These are phyloP conservation scores for Brasilioporus rufonigricans DNA, from an alignment of 768 basidiomycete species.

Conservation along the genomic window DNA sequence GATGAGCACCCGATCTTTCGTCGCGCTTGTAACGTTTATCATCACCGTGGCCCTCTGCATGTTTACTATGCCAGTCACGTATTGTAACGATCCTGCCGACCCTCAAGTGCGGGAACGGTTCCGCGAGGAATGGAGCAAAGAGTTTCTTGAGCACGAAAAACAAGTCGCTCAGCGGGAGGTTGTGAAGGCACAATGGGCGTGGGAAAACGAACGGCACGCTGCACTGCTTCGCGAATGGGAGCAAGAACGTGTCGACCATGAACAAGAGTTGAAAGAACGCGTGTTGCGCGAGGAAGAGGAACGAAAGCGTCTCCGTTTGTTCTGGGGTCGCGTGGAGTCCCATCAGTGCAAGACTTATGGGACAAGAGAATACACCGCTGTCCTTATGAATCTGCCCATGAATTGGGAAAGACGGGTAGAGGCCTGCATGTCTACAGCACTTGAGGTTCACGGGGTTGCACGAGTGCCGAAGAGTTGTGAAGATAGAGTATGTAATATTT, in stretches of 20 bases:
- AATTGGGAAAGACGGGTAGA: constrained; percentile 19
- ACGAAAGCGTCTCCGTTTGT: constrained; percentile 20
- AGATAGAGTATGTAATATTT: constrained; percentile 13
- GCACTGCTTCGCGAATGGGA: constrained; percentile 16
- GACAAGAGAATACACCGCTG: constrained; percentile 30
- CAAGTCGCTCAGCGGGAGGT: constrained; percentile 6
- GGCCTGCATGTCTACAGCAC: constrained; percentile 23
- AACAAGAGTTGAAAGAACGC: constrained; percentile 16
- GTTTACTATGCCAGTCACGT: constrained; percentile 9
- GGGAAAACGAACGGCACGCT: constrained; percentile 17
- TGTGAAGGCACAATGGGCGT: constrained; percentile 16
- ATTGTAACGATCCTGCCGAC: constrained; percentile 20
- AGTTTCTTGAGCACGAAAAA: constrained; percentile 17
- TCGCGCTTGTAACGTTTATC: neutral
- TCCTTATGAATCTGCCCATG: constrained; percentile 27
- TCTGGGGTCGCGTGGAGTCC: constrained; percentile 16
- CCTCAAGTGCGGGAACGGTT: constrained; percentile 20
- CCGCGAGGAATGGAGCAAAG: constrained; percentile 20
- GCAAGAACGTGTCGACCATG: constrained; percentile 17
- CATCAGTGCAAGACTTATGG: constrained; percentile 29
- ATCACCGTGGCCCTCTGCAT: neutral
- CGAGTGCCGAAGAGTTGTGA: constrained; percentile 22
- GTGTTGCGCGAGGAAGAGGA: constrained; percentile 19
- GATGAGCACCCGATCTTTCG: neutral
- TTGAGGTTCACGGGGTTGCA: constrained; percentile 24